phyloP scores from a whole-genome alignment of 2,329 filamentous ascomycete genomes.

The Delphinella strobiligena region DNA sequence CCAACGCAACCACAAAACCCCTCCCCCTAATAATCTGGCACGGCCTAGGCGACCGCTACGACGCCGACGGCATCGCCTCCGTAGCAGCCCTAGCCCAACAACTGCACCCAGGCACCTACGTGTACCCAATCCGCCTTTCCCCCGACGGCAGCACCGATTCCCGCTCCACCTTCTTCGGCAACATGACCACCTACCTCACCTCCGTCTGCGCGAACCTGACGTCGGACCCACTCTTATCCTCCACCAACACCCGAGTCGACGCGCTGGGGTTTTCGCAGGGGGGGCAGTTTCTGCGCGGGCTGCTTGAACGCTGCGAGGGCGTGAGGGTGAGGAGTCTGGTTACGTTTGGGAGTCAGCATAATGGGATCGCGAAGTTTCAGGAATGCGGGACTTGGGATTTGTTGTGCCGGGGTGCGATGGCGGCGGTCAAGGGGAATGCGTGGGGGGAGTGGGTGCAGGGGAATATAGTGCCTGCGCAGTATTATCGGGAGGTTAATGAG shows the following conservation, averaged over 20 bases:
- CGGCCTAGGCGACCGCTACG: conserved; percentile 65
- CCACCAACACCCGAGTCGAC: conserved; percentile 44
- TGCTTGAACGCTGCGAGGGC: conserved; percentile 84
- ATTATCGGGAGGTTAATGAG: conserved; percentile 61
- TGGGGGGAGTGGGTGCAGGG: conserved; percentile 71
- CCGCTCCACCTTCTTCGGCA: conserved; percentile 79
- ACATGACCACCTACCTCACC: conserved; percentile 66
- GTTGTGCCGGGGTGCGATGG: conserved; percentile 70
- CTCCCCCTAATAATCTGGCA: conserved; percentile 94
- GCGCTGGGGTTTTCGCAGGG: conserved; percentile 93
- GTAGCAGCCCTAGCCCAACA: conserved; percentile 61
- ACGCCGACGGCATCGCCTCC: conserved; percentile 58
- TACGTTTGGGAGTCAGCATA: conserved; percentile 85
- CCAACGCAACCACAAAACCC: conserved; percentile 30
- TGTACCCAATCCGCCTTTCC: conserved; percentile 66
- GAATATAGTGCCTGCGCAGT: conserved; percentile 82
- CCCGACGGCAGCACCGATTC: conserved; percentile 58
- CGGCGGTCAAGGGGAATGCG: conserved; percentile 64
- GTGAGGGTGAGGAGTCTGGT: conserved; percentile 67
- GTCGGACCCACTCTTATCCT: conserved; percentile 56
- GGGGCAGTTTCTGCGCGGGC: conserved; percentile 86
- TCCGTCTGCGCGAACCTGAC: conserved; percentile 68
- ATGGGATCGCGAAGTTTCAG: conserved; percentile 77
- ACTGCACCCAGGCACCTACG: conserved; percentile 69
- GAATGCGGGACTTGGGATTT: conserved; percentile 60